Evolutionary conservation across 78 protist species (phyloP).

Genomic region (Dictyostelium capitatum): DNA sequence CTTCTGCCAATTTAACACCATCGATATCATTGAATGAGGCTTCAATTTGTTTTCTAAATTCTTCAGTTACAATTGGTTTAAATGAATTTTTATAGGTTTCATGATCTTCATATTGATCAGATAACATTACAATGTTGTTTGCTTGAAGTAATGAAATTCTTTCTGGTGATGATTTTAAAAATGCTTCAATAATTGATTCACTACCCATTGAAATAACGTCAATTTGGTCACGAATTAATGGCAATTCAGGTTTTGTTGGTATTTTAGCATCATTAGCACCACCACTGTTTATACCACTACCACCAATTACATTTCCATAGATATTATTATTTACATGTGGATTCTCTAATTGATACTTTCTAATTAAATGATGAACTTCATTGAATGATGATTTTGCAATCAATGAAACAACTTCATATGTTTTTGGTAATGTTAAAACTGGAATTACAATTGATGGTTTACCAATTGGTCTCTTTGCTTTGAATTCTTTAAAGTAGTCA

Average conservation of each 20-base stretch:
- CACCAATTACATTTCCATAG: background rate
- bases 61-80: conserved; percentile 1
- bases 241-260: background rate
- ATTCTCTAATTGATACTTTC: background rate
- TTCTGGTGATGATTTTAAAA: background rate
- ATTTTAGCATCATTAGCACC: background rate
- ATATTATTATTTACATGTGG: background rate
- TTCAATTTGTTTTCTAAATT: conserved; percentile 1
- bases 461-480: background rate
- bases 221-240: conserved; percentile 10
- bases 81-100: background rate
- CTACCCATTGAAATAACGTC: background rate
- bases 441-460: background rate
- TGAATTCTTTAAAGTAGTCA: background rate
- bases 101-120: background rate
- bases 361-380: background rate
- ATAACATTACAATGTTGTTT: background rate
- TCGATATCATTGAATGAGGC: background rate
- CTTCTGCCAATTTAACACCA: background rate
- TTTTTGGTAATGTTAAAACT: conserved; percentile 4
- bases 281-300: background rate
- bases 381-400: background rate
- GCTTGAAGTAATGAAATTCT: background rate
- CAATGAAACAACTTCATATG: background rate
- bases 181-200: background rate